Conservation (phyloP, 139 green algal genomes). For the Chlamydomonas sp. region DNA sequence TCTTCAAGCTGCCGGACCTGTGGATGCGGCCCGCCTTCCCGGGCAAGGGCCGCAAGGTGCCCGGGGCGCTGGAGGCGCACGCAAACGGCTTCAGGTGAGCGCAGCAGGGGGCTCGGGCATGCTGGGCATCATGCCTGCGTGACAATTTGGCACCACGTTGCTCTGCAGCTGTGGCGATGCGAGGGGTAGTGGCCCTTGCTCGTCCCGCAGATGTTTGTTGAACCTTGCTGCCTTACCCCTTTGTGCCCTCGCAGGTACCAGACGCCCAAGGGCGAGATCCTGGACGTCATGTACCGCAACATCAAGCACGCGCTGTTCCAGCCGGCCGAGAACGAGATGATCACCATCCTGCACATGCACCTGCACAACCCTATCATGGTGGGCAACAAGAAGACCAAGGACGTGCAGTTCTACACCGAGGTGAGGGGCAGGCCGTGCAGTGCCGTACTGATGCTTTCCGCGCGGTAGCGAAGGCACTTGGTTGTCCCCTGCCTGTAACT, state of each 20-base stretch:
- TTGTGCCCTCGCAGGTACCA: constrained; percentile 70
- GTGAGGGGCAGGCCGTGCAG: constrained; percentile 4
- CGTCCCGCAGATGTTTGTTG: not conserved
- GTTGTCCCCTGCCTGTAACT: no score
- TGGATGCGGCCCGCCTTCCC: constrained; percentile 94
- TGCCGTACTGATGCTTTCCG: not conserved
- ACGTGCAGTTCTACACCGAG: constrained; percentile 98
- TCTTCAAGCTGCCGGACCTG: constrained; percentile 89
- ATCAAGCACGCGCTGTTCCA: constrained; percentile 99
- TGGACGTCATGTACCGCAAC: constrained; percentile 98
- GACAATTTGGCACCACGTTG: no score
- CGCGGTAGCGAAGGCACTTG: no score
- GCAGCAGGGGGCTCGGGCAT: not conserved
- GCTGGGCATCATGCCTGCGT: constrained; percentile 58
- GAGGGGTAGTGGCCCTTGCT: not conserved
- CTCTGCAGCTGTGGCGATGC: not conserved
- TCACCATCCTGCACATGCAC: constrained; percentile 98
- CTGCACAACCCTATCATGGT: constrained; percentile 99
- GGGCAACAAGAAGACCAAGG: constrained; percentile 98
- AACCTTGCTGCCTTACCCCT: not conserved
- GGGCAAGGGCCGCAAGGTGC: constrained; percentile 91
- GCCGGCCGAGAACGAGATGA: constrained; percentile 91
- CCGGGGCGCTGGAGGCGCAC: constrained; percentile 94
- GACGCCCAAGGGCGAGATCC: constrained; percentile 83
- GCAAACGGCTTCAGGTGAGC: constrained; percentile 91